Conservation (phyloP, 2,329 filamentous ascomycete genomes). For the Cercospora citrullina region DNA sequence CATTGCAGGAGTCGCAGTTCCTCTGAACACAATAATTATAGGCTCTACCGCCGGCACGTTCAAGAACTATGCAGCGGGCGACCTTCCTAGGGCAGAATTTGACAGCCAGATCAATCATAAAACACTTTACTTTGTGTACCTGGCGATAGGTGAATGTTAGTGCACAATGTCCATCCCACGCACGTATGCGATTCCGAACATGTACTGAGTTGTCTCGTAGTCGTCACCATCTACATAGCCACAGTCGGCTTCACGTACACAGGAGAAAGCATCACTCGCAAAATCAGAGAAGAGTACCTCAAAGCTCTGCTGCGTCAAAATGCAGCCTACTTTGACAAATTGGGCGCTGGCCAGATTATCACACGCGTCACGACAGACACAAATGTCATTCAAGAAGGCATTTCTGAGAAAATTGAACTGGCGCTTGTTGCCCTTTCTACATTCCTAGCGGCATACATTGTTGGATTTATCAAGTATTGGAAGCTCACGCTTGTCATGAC, state of each 20-base stretch:
- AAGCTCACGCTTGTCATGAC: constrained; percentile 86
- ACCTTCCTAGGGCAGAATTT: constrained; percentile 56
- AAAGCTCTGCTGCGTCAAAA: constrained; percentile 82
- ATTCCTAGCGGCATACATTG: constrained; percentile 84
- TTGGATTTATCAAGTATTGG: constrained; percentile 89
- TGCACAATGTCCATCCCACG: background rate
- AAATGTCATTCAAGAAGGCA: constrained; percentile 88
- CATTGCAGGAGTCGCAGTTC: constrained; percentile 29
- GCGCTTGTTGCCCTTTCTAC: constrained; percentile 74
- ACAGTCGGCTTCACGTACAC: constrained; percentile 83
- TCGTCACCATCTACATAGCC: constrained; percentile 70
- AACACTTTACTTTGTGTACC: constrained; percentile 79
- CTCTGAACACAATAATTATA: constrained; percentile 57
- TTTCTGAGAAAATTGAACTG: constrained; percentile 83
- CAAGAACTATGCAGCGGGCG: constrained; percentile 32
- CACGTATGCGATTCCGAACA: background rate
- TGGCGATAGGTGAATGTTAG: constrained; percentile 69
- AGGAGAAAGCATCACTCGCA: constrained; percentile 50
- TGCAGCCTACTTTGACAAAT: constrained; percentile 88
- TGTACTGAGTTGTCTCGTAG: constrained; percentile 2
- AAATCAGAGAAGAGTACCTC: constrained; percentile 73
- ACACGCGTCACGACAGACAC: constrained; percentile 93
- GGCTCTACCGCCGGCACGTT: constrained; percentile 47
- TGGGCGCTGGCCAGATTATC: constrained; percentile 89
- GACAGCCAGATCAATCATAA: constrained; percentile 58